These are phyloP conservation scores for Malus sieversii DNA, from an alignment of 306 rosid species.

Conservation along the genomic window DNA sequence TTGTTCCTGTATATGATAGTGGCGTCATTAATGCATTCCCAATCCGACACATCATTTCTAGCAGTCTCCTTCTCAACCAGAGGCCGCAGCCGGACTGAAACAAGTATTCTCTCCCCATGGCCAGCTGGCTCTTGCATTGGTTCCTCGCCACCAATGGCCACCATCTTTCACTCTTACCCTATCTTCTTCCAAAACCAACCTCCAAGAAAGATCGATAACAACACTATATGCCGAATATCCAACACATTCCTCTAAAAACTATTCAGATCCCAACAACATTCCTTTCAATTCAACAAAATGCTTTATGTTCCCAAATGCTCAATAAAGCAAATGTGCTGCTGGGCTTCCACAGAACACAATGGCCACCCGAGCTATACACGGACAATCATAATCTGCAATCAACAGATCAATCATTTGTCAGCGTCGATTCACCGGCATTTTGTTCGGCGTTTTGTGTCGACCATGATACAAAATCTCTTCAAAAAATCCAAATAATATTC, in stretches of 20 bases:
- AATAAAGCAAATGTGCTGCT: conserved; percentile 26
- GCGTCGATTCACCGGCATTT: conserved; percentile 22
- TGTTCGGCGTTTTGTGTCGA: conserved; percentile 14
- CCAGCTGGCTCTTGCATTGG: conserved; percentile 34
- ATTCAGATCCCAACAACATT: conserved; percentile 21
- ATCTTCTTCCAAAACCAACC: conserved; percentile 19
- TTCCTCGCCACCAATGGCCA: conserved; percentile 63
- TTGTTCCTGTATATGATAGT: conserved; percentile 76
- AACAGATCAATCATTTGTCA: conserved; percentile 49
- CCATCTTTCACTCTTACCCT: conserved; percentile 43
- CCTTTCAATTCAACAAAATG: conserved; percentile 14
- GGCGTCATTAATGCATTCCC: conserved; percentile 89
- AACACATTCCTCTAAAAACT: conserved; percentile 12
- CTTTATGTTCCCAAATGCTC: conserved; percentile 14
- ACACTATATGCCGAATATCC: conserved; percentile 26
- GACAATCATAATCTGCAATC: conserved; percentile 59
- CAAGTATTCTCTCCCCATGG: conserved; percentile 58
- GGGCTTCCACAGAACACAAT: conserved; percentile 32
- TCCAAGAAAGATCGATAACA: conserved; percentile 23
- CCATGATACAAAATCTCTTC: conserved; percentile 15
- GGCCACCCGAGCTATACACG: conserved; percentile 39
- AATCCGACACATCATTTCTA: conserved; percentile 72
- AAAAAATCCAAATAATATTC: conserved; percentile 8
- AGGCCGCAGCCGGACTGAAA: conserved; percentile 91
- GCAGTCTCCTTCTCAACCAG: conserved; percentile 61